Percentiles rank a stretch among this genome's conserved stretches.
phyloP scores from a whole-genome alignment of 768 basidiomycete species.

The Guyanaporus albipodus region DNA sequence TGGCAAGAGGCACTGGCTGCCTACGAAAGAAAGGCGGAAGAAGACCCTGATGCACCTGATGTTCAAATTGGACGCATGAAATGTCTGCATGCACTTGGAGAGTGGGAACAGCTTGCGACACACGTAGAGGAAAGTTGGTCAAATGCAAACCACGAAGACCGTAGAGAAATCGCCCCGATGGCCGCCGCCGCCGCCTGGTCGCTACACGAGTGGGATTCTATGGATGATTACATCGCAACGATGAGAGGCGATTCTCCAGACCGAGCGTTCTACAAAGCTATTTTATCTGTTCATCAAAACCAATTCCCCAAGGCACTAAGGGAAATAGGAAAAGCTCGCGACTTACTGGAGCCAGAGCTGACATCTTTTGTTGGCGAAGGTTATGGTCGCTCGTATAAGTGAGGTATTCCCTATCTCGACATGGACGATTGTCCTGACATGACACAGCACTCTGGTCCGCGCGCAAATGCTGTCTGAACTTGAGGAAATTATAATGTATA shows the following conservation, averaged over 20 bases:
- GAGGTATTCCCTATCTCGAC: constrained; percentile 24
- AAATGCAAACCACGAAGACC: constrained; percentile 76
- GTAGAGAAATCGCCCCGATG: constrained; percentile 90
- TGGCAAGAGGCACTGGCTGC: constrained; percentile 92
- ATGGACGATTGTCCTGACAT: constrained; percentile 13
- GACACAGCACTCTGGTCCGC: constrained; percentile 81
- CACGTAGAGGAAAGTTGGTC: constrained; percentile 89
- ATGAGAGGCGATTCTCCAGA: constrained; percentile 95
- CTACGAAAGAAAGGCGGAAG: constrained; percentile 73
- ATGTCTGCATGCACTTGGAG: constrained; percentile 93
- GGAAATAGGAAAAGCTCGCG: constrained; percentile 91
- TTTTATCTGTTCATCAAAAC: constrained; percentile 93
- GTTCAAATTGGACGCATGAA: constrained; percentile 90
- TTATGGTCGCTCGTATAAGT: constrained; percentile 98
- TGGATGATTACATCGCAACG: constrained; percentile 94
- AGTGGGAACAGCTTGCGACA: constrained; percentile 88
- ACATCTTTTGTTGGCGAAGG: constrained; percentile 91
- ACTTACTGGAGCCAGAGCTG: constrained; percentile 86
- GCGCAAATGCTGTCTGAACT: constrained; percentile 98
- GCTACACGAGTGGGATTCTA: constrained; percentile 93
- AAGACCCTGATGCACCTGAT: constrained; percentile 74
- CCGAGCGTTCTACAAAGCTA: constrained; percentile 93
- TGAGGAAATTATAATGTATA: constrained; percentile 96
- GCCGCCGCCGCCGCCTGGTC: constrained; percentile 98
- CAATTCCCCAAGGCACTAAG: constrained; percentile 87